Conservation (phyloP, 192 early-diverging fungal species). For the Coemansia sp. region DNA sequence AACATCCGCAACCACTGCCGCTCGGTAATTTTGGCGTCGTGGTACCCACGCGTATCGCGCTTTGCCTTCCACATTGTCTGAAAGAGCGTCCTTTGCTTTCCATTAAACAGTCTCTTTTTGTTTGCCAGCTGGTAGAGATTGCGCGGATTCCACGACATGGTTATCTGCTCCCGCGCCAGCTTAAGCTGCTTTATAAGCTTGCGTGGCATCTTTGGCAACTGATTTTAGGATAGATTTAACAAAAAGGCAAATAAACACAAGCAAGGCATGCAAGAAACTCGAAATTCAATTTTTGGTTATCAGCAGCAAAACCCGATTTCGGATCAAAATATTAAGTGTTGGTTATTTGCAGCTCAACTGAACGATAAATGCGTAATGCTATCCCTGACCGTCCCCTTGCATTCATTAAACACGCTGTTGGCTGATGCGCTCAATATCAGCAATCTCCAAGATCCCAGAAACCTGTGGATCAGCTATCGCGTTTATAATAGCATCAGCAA, state of each 20-base stretch:
- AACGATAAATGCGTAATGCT: no score
- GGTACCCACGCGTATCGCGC: constrained; percentile 88
- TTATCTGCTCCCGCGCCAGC: constrained; percentile 66
- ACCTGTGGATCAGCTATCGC: constrained; percentile 30
- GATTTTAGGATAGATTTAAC: no score
- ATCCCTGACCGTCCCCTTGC: no score
- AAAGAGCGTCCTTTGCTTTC: constrained; percentile 69
- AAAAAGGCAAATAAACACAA: no score
- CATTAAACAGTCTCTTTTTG: constrained; percentile 45
- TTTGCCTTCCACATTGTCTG: constrained; percentile 96
- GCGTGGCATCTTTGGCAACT: constrained; percentile 33
- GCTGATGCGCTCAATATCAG: constrained; percentile 43
- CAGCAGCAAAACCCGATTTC: no score
- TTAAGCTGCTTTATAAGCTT: constrained; percentile 38
- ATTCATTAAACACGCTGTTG: not conserved
- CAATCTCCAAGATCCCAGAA: constrained; percentile 30
- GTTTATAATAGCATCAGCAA: constrained; percentile 41
- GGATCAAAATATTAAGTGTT: no score
- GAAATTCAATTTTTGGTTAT: no score
- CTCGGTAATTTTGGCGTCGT: constrained; percentile 89
- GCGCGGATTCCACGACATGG: constrained; percentile 94
- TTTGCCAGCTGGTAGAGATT: constrained; percentile 83
- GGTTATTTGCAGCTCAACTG: no score
- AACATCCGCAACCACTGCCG: constrained; percentile 75
- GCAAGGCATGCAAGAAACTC: no score